Conservation (phyloP, 805 yeast species). For the Starmerella kuoi region DNA sequence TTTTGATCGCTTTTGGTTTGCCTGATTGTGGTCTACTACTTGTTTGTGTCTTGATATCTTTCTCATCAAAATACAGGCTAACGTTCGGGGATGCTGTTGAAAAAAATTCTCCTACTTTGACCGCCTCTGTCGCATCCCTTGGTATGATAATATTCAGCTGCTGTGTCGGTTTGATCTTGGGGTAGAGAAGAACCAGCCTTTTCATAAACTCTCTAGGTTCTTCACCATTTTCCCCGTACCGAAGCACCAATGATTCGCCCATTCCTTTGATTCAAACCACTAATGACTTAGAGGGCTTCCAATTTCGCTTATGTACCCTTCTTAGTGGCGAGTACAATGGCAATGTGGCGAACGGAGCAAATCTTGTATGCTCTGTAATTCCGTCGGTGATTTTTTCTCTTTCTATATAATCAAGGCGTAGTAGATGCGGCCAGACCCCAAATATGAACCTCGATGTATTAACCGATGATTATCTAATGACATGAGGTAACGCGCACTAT, state of each 20-base stretch:
- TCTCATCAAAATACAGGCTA: neutral
- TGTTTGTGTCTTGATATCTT: neutral
- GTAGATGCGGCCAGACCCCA: no score
- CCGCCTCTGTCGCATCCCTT: neutral
- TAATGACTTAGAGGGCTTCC: no score
- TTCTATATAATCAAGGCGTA: no score
- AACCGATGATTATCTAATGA: no score
- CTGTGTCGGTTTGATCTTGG: constrained; percentile 1
- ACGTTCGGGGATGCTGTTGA: constrained; percentile 7
- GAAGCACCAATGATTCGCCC: neutral
- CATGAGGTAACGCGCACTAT: no score
- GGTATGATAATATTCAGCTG: constrained; percentile 3
- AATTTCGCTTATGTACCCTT: no score
- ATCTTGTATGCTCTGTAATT: no score
- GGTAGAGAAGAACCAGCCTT: constrained; percentile 4
- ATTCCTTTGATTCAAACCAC: no score
- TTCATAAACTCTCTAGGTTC: neutral
- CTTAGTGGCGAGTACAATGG: no score
- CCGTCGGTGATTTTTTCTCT: no score
- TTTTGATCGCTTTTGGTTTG: neutral
- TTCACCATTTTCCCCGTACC: constrained; percentile 1
- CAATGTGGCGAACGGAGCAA: no score
- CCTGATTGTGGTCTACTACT: neutral
- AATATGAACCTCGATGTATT: no score
- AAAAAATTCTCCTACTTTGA: constrained; percentile 2